Evolutionary conservation across 345 rosid species (phyloP), one percentile per base, ranked within the genome.

Genomic region (Linum usitatissimum): DNA sequence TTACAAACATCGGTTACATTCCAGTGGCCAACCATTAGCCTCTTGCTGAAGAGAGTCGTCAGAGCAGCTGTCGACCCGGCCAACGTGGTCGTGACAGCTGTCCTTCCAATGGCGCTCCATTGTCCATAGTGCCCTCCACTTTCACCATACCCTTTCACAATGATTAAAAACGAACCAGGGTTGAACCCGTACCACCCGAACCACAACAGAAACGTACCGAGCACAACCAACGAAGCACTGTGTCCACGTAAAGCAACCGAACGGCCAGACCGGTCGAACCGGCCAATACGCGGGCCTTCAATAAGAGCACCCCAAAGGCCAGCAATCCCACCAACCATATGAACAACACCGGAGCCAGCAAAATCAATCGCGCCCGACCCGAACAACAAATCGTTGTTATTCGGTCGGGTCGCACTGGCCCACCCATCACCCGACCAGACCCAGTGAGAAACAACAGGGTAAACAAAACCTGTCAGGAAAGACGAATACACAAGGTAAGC

Each of bases 371-470:
- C 71, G 18, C 81, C 82, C 14, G 87, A 79, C 34, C 87, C 79
- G 4, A 84, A 61, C 15, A 85, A 65, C 0, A 82, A 63, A 40
- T 66, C 30, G 7, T 0, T 63, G 30, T 62, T 67, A 0, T 70
- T 60, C 20, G 81, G 4, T 66, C 77, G 68, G 14, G 67, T 17
- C 0, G 87, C 70, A 59, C 84, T 80, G 30, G 82, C 90, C 90
- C 87, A 85, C 1, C 90, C 90, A 13, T 85, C 90, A 0, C 42
- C 28, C 4, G 87, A 77, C 90, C 90, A 85, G 61, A 82, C 64
- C 87, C 87, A 85, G 65, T 85, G 90, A 0, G 90, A 78, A 0
- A 80, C 90, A 18, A 85, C 59, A 0, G 84, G 87, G 65, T 85
- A 83, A 55, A 85, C 91, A 4, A 85, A 75, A 0, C 91, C 87